A percentile compares a stretch with the other conserved stretches of the same genome.
These are phyloP conservation scores for Medicago arabica DNA, from an alignment of 306 rosid species.

Conservation along the genomic window DNA sequence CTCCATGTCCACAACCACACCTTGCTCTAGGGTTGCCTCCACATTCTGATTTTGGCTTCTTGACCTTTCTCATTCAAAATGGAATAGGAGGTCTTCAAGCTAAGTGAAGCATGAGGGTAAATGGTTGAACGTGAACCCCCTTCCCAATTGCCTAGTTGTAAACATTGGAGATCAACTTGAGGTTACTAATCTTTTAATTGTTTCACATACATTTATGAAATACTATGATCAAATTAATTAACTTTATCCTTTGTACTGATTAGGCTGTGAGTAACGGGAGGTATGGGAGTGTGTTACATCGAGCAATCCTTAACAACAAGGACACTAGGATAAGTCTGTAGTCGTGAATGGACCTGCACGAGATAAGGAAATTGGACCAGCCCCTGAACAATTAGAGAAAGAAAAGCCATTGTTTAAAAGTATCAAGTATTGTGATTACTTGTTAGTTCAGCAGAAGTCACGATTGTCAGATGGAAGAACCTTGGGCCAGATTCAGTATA, in stretches of 20 bases:
- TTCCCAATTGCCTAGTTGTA: constrained; percentile 53
- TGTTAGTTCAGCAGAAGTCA: constrained; percentile 41
- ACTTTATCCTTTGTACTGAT: neutral
- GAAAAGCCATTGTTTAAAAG: constrained; percentile 44
- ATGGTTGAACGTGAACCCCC: constrained; percentile 62
- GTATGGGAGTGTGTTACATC: constrained; percentile 50
- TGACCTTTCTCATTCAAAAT: constrained; percentile 59
- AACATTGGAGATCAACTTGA: constrained; percentile 71
- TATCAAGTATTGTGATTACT: constrained; percentile 44
- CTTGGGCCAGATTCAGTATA: constrained; percentile 34
- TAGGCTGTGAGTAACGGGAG: constrained; percentile 59
- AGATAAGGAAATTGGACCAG: constrained; percentile 51
- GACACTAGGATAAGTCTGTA: constrained; percentile 51
- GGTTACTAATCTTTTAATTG: constrained; percentile 34
- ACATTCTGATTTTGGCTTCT: constrained; percentile 61
- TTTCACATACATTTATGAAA: neutral
- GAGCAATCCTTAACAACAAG: constrained; percentile 51
- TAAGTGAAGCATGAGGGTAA: constrained; percentile 54
- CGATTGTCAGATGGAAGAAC: constrained; percentile 5
- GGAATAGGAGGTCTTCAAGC: constrained; percentile 73
- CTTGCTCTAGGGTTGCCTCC: constrained; percentile 68
- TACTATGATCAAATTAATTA: neutral
- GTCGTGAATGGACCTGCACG: constrained; percentile 51
- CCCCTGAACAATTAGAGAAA: constrained; percentile 39
- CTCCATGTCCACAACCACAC: constrained; percentile 75